Evolutionary conservation across 2,329 filamentous ascomycete genomes (phyloP), one percentile per base, ranked within the genome.

Genomic region (Pseudopyrenochaeta lycopersici): DNA sequence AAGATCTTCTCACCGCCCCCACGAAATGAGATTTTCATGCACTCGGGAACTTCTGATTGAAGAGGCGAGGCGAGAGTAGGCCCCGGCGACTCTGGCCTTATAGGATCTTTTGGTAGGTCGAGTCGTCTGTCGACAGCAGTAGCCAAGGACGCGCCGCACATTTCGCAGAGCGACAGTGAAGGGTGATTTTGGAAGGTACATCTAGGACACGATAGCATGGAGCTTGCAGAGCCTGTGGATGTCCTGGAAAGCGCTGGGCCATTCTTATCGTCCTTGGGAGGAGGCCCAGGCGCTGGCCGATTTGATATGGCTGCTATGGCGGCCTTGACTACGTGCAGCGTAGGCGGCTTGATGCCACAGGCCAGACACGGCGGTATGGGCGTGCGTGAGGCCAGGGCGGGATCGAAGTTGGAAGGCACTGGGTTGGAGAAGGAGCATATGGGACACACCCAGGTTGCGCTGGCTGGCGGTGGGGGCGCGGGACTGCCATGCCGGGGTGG

Each of bases 381-480:
- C 4, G 90, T 96, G 58, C 92, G 87, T 17, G 88, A 85, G 56
- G 92, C 92, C 2, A 89, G 88, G 1, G 88, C 84, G 0, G 92
- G 90, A 67, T 98, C 94, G 73, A 98, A 98, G 74, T 97, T 97
- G 32, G 91, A 90, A 0, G 95, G 93, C 1, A 97, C 88, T 0
- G 91, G 89, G 68, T 98, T 98, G 9, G 93, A 94, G 71, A 96
- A 96, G 63, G 90, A 94, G 81, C 94, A 98, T 68, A 98, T 98
- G 1, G 91, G 90, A 78, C 94, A 98, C 17, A 98, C 88, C 94
- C 94, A 98, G 3, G 92, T 97, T 5, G 91, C 91, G 54, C 82
- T 85, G 12, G 80, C 73, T 12, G 77, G 70, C n/a, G 84, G 79
- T 14, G 82, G 78, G 12, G 80, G 73, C 43, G 78, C 76, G 62